Conservation (phyloP, 257 asterid genomes). For the Solanum arcanum region DNA sequence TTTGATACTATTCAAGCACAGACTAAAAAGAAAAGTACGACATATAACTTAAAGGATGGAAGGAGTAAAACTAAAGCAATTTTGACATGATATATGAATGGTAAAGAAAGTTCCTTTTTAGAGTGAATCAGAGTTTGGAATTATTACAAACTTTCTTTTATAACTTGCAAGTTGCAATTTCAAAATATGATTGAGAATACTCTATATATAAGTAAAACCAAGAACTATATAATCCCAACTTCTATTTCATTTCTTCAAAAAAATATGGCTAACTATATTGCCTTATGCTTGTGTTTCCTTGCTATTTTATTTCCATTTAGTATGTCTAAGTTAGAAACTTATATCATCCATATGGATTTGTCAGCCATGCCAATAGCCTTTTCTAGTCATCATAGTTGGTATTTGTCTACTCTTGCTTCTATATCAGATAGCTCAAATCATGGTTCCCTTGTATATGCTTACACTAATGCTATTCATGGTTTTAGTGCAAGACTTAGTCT, state of each 20-base stretch:
- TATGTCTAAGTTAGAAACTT: conserved; percentile 31
- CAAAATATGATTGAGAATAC: neutral
- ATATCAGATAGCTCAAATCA: conserved; percentile 4
- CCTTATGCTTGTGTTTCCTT: conserved; percentile 13
- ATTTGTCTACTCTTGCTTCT: conserved; percentile 34
- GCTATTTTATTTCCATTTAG: neutral
- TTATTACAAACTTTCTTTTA: neutral
- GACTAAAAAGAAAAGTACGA: neutral
- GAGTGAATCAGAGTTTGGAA: neutral
- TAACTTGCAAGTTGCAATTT: conserved; percentile 2
- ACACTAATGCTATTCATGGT: conserved; percentile 48
- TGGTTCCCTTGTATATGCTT: conserved; percentile 33
- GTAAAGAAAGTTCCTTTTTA: neutral
- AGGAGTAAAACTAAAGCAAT: neutral
- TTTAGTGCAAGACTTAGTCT: conserved; percentile 54
- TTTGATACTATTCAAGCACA: neutral
- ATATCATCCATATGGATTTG: conserved; percentile 61
- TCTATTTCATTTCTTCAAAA: conserved; percentile 11
- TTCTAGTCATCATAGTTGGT: conserved; percentile 55
- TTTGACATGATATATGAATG: neutral
- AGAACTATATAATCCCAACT: neutral
- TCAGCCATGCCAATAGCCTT: conserved; percentile 64
- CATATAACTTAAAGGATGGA: neutral
- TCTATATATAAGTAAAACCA: conserved; percentile 14
- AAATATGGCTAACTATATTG: conserved; percentile 20